Base-by-base conservation (phyloP, 2,329 filamentous ascomycete genomes). In the Botrytis sinoallii region DNA sequence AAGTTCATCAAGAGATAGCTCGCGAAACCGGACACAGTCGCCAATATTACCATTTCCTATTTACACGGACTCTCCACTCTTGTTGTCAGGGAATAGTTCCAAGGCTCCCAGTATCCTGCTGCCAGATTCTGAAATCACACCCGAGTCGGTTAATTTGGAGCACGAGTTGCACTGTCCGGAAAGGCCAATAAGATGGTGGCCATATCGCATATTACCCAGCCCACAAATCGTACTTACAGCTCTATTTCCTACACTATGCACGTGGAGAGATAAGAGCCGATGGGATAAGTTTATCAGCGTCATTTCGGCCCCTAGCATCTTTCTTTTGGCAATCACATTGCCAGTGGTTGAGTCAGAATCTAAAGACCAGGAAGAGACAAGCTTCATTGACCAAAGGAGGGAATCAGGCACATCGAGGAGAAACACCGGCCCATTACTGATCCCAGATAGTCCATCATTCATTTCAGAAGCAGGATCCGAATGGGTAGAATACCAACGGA, bases 251-350 rank as follows among this genome's bases (percentile, higher is more conserved):
- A 98, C 95, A 0, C 83, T 99, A 44, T 91, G 90, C 76, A 90
- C 88, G 40, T 99, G 95, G 94, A 85, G 83, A 61, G 89, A 92
- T 42, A 98, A 98, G 83, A 90, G 86, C n/a, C 82, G 92, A n/a
- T 94, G 91, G 90, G 95, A 95, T 78, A 94, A 93, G 79, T 84
- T 94, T 63, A 84, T 98, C 66, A 95, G 94, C 60, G 79, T 96
- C 18, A 87, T 97, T 55, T 95, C 95, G 12, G 91, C 94, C n/a
- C 93, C 95, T 1, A 97, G 92, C 78, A 94, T 99, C 55, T 93
- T 99, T 75, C 84, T 98, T 3, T 86, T 99, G 6, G 95, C 95
- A 0, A 90, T 96, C 65, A 99, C 96, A 0, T 83, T 99, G 7
- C 96, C 97, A 0, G 94, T 99, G 0, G 93, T 97, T 9, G 95